Percentiles rank a stretch among this genome's conserved stretches.
Conservation (phyloP, 73 alveolate genomes). For the Paramecium sonneborni region DNA sequence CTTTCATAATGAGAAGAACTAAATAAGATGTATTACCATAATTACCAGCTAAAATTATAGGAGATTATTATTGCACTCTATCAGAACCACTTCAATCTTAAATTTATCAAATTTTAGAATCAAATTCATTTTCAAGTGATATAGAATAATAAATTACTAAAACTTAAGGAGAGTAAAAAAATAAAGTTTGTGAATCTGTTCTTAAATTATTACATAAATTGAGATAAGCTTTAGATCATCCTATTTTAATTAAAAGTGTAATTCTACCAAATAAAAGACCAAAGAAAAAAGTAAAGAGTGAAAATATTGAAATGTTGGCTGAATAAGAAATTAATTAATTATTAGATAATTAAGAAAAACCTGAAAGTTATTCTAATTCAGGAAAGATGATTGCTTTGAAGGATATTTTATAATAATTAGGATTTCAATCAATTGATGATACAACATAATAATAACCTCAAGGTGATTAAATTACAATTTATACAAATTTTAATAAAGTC, state of each 20-base stretch:
- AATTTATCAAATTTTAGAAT: slow-evolving; percentile 72
- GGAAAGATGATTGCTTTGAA: slow-evolving; percentile 64
- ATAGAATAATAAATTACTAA: slow-evolving; percentile 44
- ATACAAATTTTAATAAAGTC: slow-evolving; percentile 76
- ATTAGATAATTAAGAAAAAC: slow-evolving; percentile 33
- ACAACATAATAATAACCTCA: not conserved
- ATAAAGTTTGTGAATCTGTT: slow-evolving; percentile 60
- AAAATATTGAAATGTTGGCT: slow-evolving; percentile 69
- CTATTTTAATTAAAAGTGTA: slow-evolving; percentile 34
- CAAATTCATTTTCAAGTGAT: slow-evolving; percentile 43
- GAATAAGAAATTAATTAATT: slow-evolving; percentile 76
- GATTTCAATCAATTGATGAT: slow-evolving; percentile 46
- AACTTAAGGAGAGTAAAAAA: slow-evolving; percentile 59
- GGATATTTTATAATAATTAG: slow-evolving; percentile 58
- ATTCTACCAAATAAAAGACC: not conserved
- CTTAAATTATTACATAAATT: slow-evolving; percentile 50
- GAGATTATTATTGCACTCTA: slow-evolving; percentile 92
- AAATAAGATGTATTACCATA: slow-evolving; percentile 94
- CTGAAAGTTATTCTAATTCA: slow-evolving; percentile 28
- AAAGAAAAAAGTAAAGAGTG: slow-evolving; percentile 67
- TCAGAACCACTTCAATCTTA: slow-evolving; percentile 73
- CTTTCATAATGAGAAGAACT: slow-evolving; percentile 95
- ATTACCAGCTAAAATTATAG: slow-evolving; percentile 96
- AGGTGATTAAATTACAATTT: slow-evolving; percentile 13
- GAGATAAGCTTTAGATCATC: slow-evolving; percentile 68